Conservation (phyloP, 768 basidiomycete species). For the Podaxis sp. region DNA sequence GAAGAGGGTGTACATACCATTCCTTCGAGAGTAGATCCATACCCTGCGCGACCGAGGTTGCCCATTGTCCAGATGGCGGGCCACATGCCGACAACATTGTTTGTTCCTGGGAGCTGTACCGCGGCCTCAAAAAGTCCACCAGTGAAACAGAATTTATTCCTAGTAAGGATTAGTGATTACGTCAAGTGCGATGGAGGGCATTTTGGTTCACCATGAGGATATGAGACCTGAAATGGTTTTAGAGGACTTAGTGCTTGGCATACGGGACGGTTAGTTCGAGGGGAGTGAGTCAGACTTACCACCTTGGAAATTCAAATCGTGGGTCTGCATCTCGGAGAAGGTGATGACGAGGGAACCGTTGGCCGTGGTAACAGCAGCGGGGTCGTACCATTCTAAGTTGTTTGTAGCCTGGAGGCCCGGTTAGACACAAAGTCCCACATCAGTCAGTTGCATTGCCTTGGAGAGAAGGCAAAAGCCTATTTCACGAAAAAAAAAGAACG, state of each 20-base stretch:
- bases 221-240: conserved; percentile 38
- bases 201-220: conserved; percentile 34
- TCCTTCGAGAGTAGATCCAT: conserved; percentile 81
- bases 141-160: conserved; percentile 88
- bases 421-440: not conserved
- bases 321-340: conserved; percentile 54
- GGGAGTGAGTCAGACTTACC: conserved; percentile 35
- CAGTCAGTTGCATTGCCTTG: conserved; percentile 2
- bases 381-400: conserved; percentile 89
- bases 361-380: conserved; percentile 66
- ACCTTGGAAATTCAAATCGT: conserved; percentile 66
- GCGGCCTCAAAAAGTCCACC: conserved; percentile 68
- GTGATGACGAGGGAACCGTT: conserved; percentile 74
- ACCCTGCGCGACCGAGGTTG: conserved; percentile 71
- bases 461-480: not conserved
- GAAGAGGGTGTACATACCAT: conserved; percentile 44
- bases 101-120: conserved; percentile 61
- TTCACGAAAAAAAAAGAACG: too few species aligned
- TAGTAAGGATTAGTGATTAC: conserved; percentile 17
- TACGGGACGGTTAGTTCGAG: not conserved
- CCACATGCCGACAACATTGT: conserved; percentile 68
- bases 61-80: conserved; percentile 79
- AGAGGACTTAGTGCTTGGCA: conserved; percentile 26
- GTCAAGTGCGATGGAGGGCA: conserved; percentile 28
- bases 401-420: conserved; percentile 45